These are phyloP conservation scores for Suhomyces ambrosiae DNA, from an alignment of 1,139 yeast genomes.

Conservation along the genomic window DNA sequence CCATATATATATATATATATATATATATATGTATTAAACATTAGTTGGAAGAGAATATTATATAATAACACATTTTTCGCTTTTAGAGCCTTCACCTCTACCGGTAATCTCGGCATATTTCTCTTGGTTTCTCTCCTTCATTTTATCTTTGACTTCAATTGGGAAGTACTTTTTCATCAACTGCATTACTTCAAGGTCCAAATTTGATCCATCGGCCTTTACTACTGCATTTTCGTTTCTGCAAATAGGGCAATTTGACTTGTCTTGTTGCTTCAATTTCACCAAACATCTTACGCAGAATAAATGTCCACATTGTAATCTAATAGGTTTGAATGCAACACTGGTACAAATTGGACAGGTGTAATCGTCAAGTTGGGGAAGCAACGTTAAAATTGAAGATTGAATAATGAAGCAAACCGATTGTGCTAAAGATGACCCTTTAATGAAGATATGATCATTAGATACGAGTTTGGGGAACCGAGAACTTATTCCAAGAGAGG, in stretches of 20 bases:
- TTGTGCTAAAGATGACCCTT: conserved; percentile 54
- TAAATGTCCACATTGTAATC: conserved; percentile 62
- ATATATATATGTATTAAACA: neutral
- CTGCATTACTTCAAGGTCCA: conserved; percentile 56
- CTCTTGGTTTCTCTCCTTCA: conserved; percentile 61
- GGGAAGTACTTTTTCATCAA: conserved; percentile 66
- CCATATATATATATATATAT: too few species aligned
- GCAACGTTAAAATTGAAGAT: conserved; percentile 51
- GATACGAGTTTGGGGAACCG: conserved; percentile 50
- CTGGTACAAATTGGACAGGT: conserved; percentile 72
- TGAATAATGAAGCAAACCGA: conserved; percentile 60
- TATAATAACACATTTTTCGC: conserved; percentile 32
- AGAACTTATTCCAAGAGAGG: conserved; percentile 53
- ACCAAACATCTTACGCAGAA: conserved; percentile 75
- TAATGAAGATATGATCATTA: conserved; percentile 47
- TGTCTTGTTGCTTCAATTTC: conserved; percentile 59
- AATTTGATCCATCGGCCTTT: conserved; percentile 59
- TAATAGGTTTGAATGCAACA: conserved; percentile 71
- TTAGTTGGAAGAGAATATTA: conserved; percentile 3
- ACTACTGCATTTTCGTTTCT: conserved; percentile 53
- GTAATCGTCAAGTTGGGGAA: conserved; percentile 77
- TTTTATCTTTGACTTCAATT: conserved; percentile 61
- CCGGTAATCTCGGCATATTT: conserved; percentile 32
- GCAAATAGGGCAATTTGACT: conserved; percentile 69
- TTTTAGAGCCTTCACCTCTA: conserved; percentile 7